Base-by-base conservation (phyloP, 2,329 filamentous ascomycete species). In the Pseudofabraea citricarpa region DNA sequence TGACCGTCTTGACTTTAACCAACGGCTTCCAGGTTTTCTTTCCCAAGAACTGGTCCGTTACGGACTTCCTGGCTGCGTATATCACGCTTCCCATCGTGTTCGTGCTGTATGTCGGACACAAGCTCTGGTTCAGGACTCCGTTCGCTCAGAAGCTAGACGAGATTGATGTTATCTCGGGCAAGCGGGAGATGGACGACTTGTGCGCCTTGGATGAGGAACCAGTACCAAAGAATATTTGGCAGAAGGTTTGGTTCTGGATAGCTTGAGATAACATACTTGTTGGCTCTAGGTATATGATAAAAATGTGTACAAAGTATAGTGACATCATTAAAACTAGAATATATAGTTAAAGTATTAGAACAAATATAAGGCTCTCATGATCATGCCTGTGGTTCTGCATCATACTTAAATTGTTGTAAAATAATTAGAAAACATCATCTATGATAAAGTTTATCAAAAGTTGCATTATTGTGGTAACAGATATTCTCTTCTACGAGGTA, bases 11-110 rank as follows among this genome's bases (percentile, higher is more conserved):
- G 20, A 77, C 74, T 1, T 64, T 90, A 3, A 82, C 87, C 53
- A 88, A 88, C 55, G 87, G 85, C 1, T 91, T 90, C 64, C 75
- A 81, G 26, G 76, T 85, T 12, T 90, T 91, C 60, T 84, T 83
- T 60, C 77, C 79, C 0, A 66, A 70, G 6, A 70, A 81, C 21
- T 91, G 81, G 75, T 75, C 70, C 13, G 74, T 73, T 0, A 69
- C 72, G 5, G 71, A 71, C 54, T 93, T 93, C 56, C 47, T 83
- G n/a, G 75, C 77, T 0, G 72, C 65, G 55, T 89, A 82, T 55
- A 70, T 86, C 56, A 83, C 72, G 8, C 67, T 84, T 0, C 81
- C 71, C 36, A 75, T 73, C 52, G 85, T 86, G 61, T 51, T 80
- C 2, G 62, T 68, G 0, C 67, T 85, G 1, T 86, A 84, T 55